Evolutionary conservation across 2,329 filamentous ascomycete genomes (phyloP).

Genomic region (Epichloe festucae): DNA sequence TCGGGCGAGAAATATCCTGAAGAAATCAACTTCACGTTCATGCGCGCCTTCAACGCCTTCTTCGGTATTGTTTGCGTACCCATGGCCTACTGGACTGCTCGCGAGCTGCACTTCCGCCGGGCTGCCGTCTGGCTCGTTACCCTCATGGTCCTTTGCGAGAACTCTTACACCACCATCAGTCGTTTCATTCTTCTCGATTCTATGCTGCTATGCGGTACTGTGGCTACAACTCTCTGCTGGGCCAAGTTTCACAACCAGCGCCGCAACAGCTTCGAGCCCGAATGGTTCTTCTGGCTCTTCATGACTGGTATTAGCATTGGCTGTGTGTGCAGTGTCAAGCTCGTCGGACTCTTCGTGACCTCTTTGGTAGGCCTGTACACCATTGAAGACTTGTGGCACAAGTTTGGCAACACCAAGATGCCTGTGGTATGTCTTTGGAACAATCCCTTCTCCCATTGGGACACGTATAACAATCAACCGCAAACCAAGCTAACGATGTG

Average conservation of each 20-base stretch:
- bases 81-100: conserved; percentile 88
- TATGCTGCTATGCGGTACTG: conserved; percentile 72
- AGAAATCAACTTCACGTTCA: conserved; percentile 93
- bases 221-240: conserved; percentile 94
- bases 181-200: conserved; percentile 87
- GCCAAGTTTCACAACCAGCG: conserved; percentile 88
- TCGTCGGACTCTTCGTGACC: conserved; percentile 92
- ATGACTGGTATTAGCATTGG: conserved; percentile 92
- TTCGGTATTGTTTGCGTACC: conserved; percentile 91
- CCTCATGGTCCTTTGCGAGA: conserved; percentile 95
- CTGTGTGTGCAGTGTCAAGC: conserved; percentile 97
- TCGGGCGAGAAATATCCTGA: conserved; percentile 90
- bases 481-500: background rate
- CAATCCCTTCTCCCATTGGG: background rate
- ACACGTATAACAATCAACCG: background rate
- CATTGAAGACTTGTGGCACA: conserved; percentile 91
- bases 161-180: conserved; percentile 98
- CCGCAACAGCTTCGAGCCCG: conserved; percentile 69
- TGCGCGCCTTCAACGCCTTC: conserved; percentile 93
- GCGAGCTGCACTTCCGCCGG: conserved; percentile 74
- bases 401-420: conserved; percentile 91
- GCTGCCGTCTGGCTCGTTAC: conserved; percentile 91
- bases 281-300: conserved; percentile 93
- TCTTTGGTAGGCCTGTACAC: conserved; percentile 93
- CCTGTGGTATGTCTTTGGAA: conserved; percentile 46